Percentiles rank a stretch among this genome's conserved stretches.
phyloP scores from a whole-genome alignment of 2,329 filamentous ascomycete genomes.

The Coccinonectria pachysandricola region DNA sequence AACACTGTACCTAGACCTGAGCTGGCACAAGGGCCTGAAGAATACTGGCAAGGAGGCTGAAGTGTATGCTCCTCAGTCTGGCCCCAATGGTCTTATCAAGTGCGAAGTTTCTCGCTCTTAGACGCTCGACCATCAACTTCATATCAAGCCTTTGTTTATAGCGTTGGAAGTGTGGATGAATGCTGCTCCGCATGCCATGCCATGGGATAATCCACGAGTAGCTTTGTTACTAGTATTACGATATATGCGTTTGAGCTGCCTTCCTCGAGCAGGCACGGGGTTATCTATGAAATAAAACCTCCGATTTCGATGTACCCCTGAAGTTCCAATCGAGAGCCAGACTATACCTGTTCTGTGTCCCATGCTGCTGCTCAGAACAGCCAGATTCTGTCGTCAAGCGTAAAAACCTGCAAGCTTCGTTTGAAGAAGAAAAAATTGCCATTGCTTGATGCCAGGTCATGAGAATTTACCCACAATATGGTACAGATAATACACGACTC shows the following conservation, averaged over 20 bases:
- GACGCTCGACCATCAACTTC: conserved; percentile 6
- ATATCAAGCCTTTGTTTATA: conserved; percentile 2
- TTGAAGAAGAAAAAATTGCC: no score
- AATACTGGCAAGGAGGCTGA: conserved; percentile 95
- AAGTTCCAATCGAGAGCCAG: no score
- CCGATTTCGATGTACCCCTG: no score
- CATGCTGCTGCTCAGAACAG: no score
- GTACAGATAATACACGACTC: conserved; percentile 24
- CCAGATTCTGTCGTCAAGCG: no score
- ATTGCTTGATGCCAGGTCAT: conserved; percentile 20
- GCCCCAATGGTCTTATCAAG: conserved; percentile 91
- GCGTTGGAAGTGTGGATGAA: conserved; percentile 4
- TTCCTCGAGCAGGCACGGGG: no score
- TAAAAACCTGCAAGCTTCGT: no score
- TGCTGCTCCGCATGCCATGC: conserved; percentile 4
- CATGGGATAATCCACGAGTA: no score
- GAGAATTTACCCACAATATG: conserved; percentile 18
- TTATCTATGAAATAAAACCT: no score
- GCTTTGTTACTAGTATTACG: no score
- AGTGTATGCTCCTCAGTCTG: conserved; percentile 86
- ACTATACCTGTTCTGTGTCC: no score
- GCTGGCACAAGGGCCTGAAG: conserved; percentile 91
- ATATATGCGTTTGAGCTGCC: no score
- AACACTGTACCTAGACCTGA: conserved; percentile 54
- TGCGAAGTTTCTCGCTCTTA: conserved; percentile 65